Conservation (phyloP, 345 rosid genomes). For the Conringia planisiliqua region DNA sequence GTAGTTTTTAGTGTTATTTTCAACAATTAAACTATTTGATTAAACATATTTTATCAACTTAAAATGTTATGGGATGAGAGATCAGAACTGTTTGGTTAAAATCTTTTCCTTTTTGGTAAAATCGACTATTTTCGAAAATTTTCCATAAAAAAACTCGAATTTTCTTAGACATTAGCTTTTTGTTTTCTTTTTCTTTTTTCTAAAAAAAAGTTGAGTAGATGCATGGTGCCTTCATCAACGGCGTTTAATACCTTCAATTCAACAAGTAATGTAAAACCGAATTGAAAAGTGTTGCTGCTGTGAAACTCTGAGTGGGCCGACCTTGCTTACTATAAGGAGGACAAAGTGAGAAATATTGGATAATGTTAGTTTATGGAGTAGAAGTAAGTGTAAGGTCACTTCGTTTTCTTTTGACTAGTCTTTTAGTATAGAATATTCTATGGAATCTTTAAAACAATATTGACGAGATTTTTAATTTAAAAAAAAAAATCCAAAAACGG, state of each 20-base stretch:
- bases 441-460: background rate
- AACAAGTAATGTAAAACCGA: background rate
- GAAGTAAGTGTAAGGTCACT: background rate
- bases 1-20: no score
- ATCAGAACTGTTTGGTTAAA: no score
- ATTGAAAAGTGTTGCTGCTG: background rate
- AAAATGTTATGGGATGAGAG: no score
- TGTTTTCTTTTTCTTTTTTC: background rate
- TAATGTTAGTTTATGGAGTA: constrained; percentile 8
- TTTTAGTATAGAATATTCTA: constrained; percentile 12
- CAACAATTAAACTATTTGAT: no score
- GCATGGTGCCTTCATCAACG: background rate
- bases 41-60: no score
- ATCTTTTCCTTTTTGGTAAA: no score
- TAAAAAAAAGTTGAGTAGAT: background rate
- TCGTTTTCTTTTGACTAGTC: background rate
- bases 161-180: background rate
- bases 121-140: no score
- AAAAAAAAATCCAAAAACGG: background rate
- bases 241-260: background rate
- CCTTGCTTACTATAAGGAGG: background rate
- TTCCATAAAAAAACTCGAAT: no score
- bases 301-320: constrained; percentile 27
- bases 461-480: no score
- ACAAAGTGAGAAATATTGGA: background rate